phyloP scores from a whole-genome alignment of 768 basidiomycete genomes.

The Termitomyces sp. region DNA sequence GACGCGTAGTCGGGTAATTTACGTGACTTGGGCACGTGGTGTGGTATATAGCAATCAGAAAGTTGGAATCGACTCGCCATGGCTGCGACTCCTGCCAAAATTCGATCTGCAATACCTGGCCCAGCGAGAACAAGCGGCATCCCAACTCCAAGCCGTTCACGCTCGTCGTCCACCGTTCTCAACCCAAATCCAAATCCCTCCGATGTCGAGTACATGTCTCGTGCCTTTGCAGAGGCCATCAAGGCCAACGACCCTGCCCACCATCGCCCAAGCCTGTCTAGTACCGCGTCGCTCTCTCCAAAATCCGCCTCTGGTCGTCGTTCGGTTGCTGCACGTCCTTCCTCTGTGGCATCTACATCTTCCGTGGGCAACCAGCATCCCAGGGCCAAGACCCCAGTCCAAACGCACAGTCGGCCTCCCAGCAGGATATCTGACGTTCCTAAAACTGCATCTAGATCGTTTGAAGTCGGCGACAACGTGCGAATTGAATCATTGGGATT shows the following conservation, averaged over 20 bases:
- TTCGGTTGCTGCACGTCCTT: conserved; percentile 38
- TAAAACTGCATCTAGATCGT: conserved; percentile 40
- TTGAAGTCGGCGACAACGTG: conserved; percentile 77
- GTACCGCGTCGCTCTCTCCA: conserved; percentile 43
- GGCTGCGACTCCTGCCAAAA: conserved; percentile 30
- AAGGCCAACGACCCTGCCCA: conserved; percentile 75
- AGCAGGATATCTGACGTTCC: conserved; percentile 37
- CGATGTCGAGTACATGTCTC: conserved; percentile 56
- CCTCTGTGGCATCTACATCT: conserved; percentile 57
- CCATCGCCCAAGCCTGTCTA: conserved; percentile 40
- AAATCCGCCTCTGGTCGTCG: conserved; percentile 43
- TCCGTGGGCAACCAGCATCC: conserved; percentile 23
- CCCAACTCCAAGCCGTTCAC: conserved; percentile 66
- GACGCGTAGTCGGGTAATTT: conserved; percentile 6
- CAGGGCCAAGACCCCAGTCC: conserved; percentile 49
- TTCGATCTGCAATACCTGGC: conserved; percentile 36
- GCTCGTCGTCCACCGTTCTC: conserved; percentile 53
- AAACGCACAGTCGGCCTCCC: conserved; percentile 56
- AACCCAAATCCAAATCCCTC: conserved; percentile 25
- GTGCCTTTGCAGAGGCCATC: conserved; percentile 76
- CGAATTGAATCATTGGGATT: conserved; percentile 84
- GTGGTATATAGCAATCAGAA: neutral
- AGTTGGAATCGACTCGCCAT: conserved; percentile 8
- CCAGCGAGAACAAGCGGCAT: conserved; percentile 41
- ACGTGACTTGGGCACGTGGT: conserved; percentile 10